Percentiles rank a stretch among this genome's conserved stretches.
These are phyloP conservation scores for Zalaria obscura DNA, from an alignment of 2,329 filamentous ascomycete genomes.

Conservation along the genomic window DNA sequence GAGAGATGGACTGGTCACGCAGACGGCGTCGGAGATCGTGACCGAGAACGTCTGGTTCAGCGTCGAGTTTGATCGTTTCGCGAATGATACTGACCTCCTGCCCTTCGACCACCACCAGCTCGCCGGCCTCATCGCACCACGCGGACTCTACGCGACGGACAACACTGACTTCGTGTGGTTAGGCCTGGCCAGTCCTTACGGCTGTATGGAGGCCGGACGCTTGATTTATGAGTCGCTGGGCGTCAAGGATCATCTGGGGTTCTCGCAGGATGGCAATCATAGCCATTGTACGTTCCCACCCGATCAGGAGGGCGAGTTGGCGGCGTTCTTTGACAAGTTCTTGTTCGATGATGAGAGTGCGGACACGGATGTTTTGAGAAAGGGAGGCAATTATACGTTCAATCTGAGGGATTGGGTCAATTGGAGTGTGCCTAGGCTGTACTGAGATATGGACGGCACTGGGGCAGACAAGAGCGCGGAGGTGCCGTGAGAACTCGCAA, in stretches of 20 bases:
- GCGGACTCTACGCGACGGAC: constrained; percentile 41
- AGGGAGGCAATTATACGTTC: constrained; percentile 19
- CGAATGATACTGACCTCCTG: constrained; percentile 29
- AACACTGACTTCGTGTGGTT: constrained; percentile 46
- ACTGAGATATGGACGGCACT: background rate
- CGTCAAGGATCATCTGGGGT: constrained; percentile 41
- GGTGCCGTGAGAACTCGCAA: too few species aligned
- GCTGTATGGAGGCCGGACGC: constrained; percentile 41
- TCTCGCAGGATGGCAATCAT: constrained; percentile 40
- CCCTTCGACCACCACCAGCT: constrained; percentile 46
- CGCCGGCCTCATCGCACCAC: constrained; percentile 41
- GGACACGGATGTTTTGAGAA: constrained; percentile 14
- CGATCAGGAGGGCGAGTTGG: constrained; percentile 37
- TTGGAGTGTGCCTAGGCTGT: constrained; percentile 2
- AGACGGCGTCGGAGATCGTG: constrained; percentile 45
- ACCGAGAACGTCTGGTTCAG: constrained; percentile 52
- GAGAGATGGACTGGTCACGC: constrained; percentile 40
- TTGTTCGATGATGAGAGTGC: constrained; percentile 23
- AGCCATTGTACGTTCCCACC: constrained; percentile 43
- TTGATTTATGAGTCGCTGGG: constrained; percentile 41
- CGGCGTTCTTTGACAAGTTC: constrained; percentile 42
- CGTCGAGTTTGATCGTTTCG: constrained; percentile 38
- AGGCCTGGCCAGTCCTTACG: constrained; percentile 41
- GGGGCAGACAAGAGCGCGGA: too few species aligned
- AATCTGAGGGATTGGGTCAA: constrained; percentile 9